phyloP scores from a whole-genome alignment of 306 rosid species.

The Vicia sativa region DNA sequence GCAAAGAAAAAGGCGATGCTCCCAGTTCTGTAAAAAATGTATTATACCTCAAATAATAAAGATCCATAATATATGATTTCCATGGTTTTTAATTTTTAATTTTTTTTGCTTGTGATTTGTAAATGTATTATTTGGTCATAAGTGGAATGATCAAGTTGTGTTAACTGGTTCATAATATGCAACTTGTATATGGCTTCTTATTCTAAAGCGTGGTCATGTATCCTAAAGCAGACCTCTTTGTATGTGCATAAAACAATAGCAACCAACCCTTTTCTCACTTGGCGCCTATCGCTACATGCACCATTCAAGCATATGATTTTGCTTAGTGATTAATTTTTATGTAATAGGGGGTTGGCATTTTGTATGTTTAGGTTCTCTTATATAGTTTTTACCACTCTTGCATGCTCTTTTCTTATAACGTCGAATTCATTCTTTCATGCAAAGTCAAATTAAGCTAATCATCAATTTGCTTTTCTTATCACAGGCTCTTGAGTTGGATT shows the following conservation, averaged over 20 bases:
- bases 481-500: slow-evolving; percentile 45
- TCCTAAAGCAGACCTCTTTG: background rate
- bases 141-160: background rate
- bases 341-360: slow-evolving; percentile 11
- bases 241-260: background rate
- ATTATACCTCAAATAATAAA: too few relatives aligned
- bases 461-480: slow-evolving; percentile 28
- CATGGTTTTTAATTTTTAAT: too few relatives aligned
- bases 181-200: slow-evolving; percentile 1
- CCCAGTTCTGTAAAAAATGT: too few relatives aligned
- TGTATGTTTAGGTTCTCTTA: background rate
- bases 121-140: background rate
- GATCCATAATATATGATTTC: too few relatives aligned
- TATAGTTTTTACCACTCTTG: slow-evolving; percentile 2
- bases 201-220: background rate
- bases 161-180: slow-evolving; percentile 2
- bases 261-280: background rate
- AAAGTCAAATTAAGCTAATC: slow-evolving; percentile 14
- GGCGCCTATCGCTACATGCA: background rate
- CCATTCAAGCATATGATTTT: background rate
- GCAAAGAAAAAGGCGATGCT: too few relatives aligned
- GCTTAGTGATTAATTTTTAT: slow-evolving; percentile 3
- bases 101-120: background rate
- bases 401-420: slow-evolving; percentile 1
- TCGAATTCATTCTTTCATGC: slow-evolving; percentile 1